phyloP scores from a whole-genome alignment of 306 rosid species.

The Prunus armeniaca region DNA sequence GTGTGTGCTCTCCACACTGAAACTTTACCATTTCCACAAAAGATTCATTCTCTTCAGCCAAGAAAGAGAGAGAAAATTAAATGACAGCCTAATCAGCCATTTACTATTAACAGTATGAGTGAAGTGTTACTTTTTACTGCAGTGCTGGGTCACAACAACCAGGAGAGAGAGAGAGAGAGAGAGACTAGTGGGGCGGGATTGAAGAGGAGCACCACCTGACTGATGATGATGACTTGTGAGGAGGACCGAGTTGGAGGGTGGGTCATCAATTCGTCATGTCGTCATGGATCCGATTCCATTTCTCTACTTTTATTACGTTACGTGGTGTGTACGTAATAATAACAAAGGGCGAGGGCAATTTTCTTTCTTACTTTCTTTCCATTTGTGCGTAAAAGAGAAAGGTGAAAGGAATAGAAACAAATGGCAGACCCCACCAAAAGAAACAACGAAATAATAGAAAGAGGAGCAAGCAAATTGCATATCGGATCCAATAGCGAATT shows the following conservation, averaged over 20 bases:
- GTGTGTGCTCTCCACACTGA: constrained; percentile 12
- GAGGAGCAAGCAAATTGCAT: neutral
- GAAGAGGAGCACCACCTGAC: neutral
- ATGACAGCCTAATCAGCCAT: neutral
- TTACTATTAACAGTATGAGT: constrained; percentile 1
- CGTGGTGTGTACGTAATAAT: neutral
- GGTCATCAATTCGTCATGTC: neutral
- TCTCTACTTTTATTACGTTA: neutral
- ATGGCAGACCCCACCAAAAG: neutral
- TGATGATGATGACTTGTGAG: neutral
- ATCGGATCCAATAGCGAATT: neutral
- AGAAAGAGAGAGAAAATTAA: neutral
- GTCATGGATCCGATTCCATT: neutral
- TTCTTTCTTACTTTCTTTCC: neutral
- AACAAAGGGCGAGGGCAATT: neutral
- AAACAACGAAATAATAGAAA: neutral
- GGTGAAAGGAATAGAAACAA: neutral
- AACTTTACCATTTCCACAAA: neutral
- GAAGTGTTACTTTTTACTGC: constrained; percentile 11
- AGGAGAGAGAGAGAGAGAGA: too few relatives aligned
- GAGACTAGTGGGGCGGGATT: too few relatives aligned
- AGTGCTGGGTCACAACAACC: neutral
- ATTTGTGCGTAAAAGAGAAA: neutral
- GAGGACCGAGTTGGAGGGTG: neutral
- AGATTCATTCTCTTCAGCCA: constrained; percentile 14